Base-by-base conservation (phyloP, 352 stramenopile species). In the Thraustotheca clavata region DNA sequence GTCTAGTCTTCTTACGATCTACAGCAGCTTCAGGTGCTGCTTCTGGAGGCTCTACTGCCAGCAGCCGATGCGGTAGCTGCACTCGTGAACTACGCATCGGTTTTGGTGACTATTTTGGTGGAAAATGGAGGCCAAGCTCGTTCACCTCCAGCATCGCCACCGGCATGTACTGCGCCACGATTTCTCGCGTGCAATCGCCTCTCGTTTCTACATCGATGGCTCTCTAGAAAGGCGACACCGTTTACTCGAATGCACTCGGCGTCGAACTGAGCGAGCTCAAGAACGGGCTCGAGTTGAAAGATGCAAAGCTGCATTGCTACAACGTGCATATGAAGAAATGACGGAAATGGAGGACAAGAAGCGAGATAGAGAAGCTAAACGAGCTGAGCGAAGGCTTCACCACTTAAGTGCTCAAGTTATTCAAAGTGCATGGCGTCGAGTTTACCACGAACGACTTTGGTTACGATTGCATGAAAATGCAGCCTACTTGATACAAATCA, bases 341-440 rank as follows among this genome's bases (percentile, higher is more conserved):
- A 55, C 31, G 7, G 38, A 50, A 22, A 40, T 65, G 24, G 57
- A 65, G 12, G 57, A 65, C 3, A 65, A 65, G 57, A 39, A 43
- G 11, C 57, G 57, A 9, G 57, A 40, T 31, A 27, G 57, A 18
- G 57, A 65, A n/a, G 38, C 57, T 18, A 32, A 55, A 18, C 38
- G 57, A 16, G 38, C 57, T 9, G 41, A 14, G 16, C 36, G 57
- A 36, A 40, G 57, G 9, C 26, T 55, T 8, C 38, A 65, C 9
- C 22, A 54, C 41, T n/a, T 40, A 18, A 54, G 38, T 33, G 57
- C 57, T 0, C 16, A 27, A 16, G n/a, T 27, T 2, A 65, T 65
- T 33, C 57, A 65, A 26, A 2, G n/a, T 12, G 39, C 39, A 9
- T 65, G 57, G 57, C 57, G 57, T 6, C 38, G 29, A 0, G 33